Evolutionary conservation across 2,329 filamentous ascomycete genomes (phyloP).

Genomic region (Ascosphaera aggregata): DNA sequence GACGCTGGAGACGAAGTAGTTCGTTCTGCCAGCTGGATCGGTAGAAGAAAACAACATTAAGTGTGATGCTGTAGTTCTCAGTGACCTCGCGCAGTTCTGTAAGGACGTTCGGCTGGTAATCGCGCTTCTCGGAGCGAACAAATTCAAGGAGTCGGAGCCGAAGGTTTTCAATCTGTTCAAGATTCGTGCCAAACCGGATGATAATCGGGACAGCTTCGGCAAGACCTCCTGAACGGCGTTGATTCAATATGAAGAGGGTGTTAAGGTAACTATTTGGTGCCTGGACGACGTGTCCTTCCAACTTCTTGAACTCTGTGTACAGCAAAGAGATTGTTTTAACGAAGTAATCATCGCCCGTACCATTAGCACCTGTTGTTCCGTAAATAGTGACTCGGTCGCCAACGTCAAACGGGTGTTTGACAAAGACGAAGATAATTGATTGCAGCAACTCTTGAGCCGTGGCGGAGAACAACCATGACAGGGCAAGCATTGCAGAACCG

Average conservation of each 20-base stretch:
- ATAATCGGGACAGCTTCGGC: slow-evolving; percentile 67
- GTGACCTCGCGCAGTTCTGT: slow-evolving; percentile 62
- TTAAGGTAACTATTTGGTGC: slow-evolving; percentile 89
- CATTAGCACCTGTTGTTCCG: slow-evolving; percentile 57
- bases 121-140: slow-evolving; percentile 63
- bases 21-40: slow-evolving; percentile 96
- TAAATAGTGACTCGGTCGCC: slow-evolving; percentile 85
- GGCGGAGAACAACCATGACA: slow-evolving; percentile 80
- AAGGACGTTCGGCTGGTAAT: slow-evolving; percentile 67
- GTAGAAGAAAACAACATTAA: slow-evolving; percentile 95
- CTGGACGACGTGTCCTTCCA: slow-evolving; percentile 90
- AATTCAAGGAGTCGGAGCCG: slow-evolving; percentile 64
- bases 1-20: slow-evolving; percentile 61
- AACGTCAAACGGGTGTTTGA: slow-evolving; percentile 94
- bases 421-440: slow-evolving; percentile 84
- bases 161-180: slow-evolving; percentile 61
- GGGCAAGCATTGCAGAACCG: slow-evolving; percentile 63
- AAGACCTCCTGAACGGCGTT: slow-evolving; percentile 67
- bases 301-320: slow-evolving; percentile 96
- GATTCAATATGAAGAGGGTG: slow-evolving; percentile 82
- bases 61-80: slow-evolving; percentile 61
- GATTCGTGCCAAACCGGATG: slow-evolving; percentile 71
- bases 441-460: slow-evolving; percentile 79
- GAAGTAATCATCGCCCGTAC: slow-evolving; percentile 80
- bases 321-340: slow-evolving; percentile 83